These are phyloP conservation scores for Xylaria sp. DNA, from an alignment of 2,329 filamentous ascomycete genomes.

Conservation along the genomic window DNA sequence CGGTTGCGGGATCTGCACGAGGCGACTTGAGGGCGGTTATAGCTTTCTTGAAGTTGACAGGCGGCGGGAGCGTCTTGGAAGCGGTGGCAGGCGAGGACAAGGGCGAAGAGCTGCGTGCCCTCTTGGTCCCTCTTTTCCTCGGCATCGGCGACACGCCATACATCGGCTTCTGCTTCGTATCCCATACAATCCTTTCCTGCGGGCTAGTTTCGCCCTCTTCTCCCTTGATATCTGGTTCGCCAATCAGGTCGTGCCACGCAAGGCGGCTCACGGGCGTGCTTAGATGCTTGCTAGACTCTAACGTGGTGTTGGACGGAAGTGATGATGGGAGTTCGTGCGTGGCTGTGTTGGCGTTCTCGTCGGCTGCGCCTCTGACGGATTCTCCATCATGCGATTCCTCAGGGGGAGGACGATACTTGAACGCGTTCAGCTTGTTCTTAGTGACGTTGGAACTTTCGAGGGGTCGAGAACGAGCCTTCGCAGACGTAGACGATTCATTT, in stretches of 20 bases:
- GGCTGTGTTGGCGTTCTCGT: slow-evolving; percentile 5
- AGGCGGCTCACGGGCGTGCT: slow-evolving; percentile 49
- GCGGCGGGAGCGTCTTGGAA: slow-evolving; percentile 39
- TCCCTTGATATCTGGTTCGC: slow-evolving; percentile 39
- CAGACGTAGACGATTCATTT: slow-evolving; percentile 32
- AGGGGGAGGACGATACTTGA: slow-evolving; percentile 46
- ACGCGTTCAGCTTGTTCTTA: slow-evolving; percentile 54
- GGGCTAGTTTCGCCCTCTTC: slow-evolving; percentile 48
- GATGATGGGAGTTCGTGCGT: slow-evolving; percentile 2
- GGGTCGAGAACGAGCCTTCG: slow-evolving; percentile 30
- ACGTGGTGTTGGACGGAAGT: slow-evolving; percentile 7
- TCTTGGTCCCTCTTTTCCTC: slow-evolving; percentile 54
- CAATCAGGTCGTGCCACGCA: slow-evolving; percentile 55
- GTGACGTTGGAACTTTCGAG: slow-evolving; percentile 52
- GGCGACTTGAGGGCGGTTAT: slow-evolving; percentile 59
- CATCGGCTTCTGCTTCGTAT: slow-evolving; percentile 43
- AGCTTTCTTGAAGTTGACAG: slow-evolving; percentile 54
- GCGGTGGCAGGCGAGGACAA: slow-evolving; percentile 56
- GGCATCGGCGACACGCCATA: slow-evolving; percentile 43
- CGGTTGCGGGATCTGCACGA: slow-evolving; percentile 65
- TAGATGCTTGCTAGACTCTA: slow-evolving; percentile 28
- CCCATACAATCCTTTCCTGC: slow-evolving; percentile 58
- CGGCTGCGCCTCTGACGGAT: slow-evolving; percentile 10
- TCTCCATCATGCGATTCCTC: slow-evolving; percentile 22
- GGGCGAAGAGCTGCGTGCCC: slow-evolving; percentile 69